These are phyloP conservation scores for Vitis amurensis DNA, from an alignment of 164 flowering plant species.

Conservation along the genomic window DNA sequence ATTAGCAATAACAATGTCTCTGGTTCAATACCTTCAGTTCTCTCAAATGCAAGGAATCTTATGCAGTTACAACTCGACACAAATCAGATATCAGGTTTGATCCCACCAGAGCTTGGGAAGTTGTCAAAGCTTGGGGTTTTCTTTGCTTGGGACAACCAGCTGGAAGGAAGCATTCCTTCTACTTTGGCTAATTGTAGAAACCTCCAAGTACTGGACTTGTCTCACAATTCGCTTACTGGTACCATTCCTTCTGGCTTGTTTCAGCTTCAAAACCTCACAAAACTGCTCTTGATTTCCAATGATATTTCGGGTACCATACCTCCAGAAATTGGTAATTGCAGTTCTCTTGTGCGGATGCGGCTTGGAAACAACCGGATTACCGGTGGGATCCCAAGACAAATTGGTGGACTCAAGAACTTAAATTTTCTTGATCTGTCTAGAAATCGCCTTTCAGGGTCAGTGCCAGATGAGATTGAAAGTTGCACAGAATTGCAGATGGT, in stretches of 20 bases:
- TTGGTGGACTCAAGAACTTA: conserved; percentile 56
- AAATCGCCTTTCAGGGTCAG: conserved; percentile 55
- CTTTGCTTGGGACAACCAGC: conserved; percentile 73
- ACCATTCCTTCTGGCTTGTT: conserved; percentile 67
- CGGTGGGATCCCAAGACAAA: conserved; percentile 65
- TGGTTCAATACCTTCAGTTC: conserved; percentile 59
- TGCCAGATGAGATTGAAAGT: conserved; percentile 72
- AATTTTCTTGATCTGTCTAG: conserved; percentile 72
- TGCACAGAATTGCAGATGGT: conserved; percentile 62
- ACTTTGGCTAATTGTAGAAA: conserved; percentile 40
- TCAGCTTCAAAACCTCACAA: conserved; percentile 67
- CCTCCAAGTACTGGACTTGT: conserved; percentile 66
- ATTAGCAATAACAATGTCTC: conserved; percentile 69
- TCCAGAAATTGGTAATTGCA: conserved; percentile 59
- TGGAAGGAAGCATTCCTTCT: conserved; percentile 73
- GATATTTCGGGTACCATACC: conserved; percentile 81
- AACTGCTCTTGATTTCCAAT: conserved; percentile 73
- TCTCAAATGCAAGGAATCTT: conserved; percentile 49
- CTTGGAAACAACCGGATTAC: conserved; percentile 61
- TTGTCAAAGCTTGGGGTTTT: conserved; percentile 45
- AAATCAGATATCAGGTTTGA: conserved; percentile 68
- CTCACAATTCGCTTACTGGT: conserved; percentile 69
- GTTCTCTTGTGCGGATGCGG: conserved; percentile 66
- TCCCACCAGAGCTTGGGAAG: conserved; percentile 61
- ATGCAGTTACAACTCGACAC: conserved; percentile 59